Evolutionary conservation across 768 basidiomycete genomes (phyloP).

Genomic region (Lentinula sp.): DNA sequence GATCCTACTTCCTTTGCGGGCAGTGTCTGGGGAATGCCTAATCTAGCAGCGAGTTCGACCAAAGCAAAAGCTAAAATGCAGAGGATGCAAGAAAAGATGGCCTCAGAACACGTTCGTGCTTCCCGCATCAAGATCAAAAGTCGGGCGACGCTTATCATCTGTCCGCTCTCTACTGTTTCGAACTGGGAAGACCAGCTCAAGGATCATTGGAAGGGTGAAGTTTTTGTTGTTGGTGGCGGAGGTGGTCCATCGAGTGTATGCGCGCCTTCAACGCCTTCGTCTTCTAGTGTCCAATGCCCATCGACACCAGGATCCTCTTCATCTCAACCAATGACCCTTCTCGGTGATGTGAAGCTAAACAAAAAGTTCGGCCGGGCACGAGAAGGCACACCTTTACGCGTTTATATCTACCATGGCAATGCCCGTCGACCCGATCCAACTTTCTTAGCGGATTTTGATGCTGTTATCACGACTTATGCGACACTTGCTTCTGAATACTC

Average conservation of each 20-base stretch:
- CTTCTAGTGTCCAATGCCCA: conserved; percentile 27
- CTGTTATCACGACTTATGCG: conserved; percentile 95
- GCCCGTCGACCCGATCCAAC: conserved; percentile 78
- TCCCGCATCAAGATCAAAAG: conserved; percentile 78
- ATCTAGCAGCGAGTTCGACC: conserved; percentile 25
- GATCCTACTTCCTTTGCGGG: conserved; percentile 64
- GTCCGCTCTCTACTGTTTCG: conserved; percentile 92
- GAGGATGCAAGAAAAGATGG: conserved; percentile 62
- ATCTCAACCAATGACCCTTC: conserved; percentile 17
- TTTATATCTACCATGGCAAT: conserved; percentile 96
- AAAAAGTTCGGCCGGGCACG: conserved; percentile 29
- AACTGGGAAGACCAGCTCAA: conserved; percentile 99
- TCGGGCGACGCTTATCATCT: conserved; percentile 92
- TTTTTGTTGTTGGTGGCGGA: conserved; percentile 75
- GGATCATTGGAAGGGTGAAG: conserved; percentile 93
- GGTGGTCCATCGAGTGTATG: conserved; percentile 30
- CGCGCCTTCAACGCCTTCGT: conserved; percentile 18
- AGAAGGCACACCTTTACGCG: conserved; percentile 54
- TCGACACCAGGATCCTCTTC: conserved; percentile 29
- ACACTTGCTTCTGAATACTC: conserved; percentile 94
- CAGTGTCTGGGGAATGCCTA: conserved; percentile 84
- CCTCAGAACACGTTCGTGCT: conserved; percentile 61
- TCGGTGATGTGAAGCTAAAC: conserved; percentile 24
- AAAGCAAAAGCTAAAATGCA: conserved; percentile 66
- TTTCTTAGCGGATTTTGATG: conserved; percentile 90